Conservation (phyloP, 257 asterid species). For the Leptodermis oblonga region DNA sequence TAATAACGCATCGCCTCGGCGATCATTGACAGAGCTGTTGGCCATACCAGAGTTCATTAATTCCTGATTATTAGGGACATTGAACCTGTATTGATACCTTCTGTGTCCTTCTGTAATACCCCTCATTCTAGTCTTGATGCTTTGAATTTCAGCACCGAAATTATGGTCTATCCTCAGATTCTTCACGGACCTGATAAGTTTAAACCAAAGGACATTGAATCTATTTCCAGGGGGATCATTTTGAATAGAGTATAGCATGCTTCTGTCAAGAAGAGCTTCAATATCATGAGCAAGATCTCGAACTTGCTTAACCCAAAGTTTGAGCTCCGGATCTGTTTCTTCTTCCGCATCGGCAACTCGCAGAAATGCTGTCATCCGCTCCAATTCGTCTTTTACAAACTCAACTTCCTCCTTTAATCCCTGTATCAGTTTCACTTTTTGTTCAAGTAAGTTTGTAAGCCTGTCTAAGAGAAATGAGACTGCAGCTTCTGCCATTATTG, state of each 20-base stretch:
- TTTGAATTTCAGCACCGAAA: conserved; percentile 19
- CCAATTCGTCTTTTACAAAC: conserved; percentile 6
- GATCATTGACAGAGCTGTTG: background rate
- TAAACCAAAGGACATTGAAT: background rate
- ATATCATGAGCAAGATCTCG: conserved; percentile 26
- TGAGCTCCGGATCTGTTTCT: conserved; percentile 25
- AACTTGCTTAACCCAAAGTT: conserved; percentile 34
- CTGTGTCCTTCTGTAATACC: conserved; percentile 20
- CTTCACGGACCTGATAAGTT: background rate
- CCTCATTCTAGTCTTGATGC: conserved; percentile 15
- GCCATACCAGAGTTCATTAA: background rate
- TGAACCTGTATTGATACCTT: conserved; percentile 21
- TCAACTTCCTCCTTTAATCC: background rate
- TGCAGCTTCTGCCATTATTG: background rate
- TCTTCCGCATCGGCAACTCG: conserved; percentile 25
- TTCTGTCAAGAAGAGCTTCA: conserved; percentile 25
- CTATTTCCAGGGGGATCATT: background rate
- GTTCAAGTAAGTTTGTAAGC: background rate
- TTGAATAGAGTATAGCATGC: conserved; percentile 12
- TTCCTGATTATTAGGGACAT: background rate
- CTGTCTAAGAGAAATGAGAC: background rate
- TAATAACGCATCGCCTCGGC: conserved; percentile 28
- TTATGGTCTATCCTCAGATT: conserved; percentile 1
- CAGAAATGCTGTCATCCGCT: conserved; percentile 14
- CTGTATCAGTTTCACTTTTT: background rate